Conservation (phyloP, 177 flowering plant genomes). For the Vitis hybrid region DNA sequence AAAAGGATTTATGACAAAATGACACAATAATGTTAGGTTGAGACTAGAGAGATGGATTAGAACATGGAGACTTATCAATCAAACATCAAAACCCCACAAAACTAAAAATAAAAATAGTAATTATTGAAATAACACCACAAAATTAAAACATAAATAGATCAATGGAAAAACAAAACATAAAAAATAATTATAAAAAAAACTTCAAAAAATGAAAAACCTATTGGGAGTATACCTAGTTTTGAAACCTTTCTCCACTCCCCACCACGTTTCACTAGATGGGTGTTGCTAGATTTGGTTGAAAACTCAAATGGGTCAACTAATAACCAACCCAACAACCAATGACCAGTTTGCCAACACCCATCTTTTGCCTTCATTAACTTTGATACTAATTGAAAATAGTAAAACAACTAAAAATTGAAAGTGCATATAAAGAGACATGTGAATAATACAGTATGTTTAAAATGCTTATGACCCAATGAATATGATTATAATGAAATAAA, state of each 20-base stretch:
- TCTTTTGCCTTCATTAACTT: too few relatives aligned
- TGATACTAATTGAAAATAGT: too few relatives aligned
- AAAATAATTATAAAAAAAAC: background rate
- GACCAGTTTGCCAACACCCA: too few relatives aligned
- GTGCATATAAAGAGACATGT: too few relatives aligned
- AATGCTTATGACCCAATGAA: too few relatives aligned
- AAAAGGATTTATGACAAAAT: background rate
- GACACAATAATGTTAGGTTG: constrained; percentile 24
- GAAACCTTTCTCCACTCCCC: constrained; percentile 12
- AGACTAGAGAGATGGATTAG: constrained; percentile 4
- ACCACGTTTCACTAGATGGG: constrained; percentile 28
- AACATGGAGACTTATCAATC: constrained; percentile 23
- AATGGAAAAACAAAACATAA: background rate
- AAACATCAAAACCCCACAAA: constrained; percentile 24
- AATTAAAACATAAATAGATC: constrained; percentile 21
- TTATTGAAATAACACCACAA: constrained; percentile 11
- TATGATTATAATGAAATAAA: too few relatives aligned
- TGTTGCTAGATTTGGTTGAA: constrained; percentile 16
- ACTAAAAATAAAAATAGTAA: constrained; percentile 5
- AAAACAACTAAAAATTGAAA: too few relatives aligned
- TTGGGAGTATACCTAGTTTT: background rate
- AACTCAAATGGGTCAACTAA: background rate
- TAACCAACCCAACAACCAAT: too few relatives aligned
- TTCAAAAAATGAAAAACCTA: background rate
- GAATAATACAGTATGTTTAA: too few relatives aligned